phyloP scores from a whole-genome alignment of 169 alveolate species.

The Eimeria tenella region DNA sequence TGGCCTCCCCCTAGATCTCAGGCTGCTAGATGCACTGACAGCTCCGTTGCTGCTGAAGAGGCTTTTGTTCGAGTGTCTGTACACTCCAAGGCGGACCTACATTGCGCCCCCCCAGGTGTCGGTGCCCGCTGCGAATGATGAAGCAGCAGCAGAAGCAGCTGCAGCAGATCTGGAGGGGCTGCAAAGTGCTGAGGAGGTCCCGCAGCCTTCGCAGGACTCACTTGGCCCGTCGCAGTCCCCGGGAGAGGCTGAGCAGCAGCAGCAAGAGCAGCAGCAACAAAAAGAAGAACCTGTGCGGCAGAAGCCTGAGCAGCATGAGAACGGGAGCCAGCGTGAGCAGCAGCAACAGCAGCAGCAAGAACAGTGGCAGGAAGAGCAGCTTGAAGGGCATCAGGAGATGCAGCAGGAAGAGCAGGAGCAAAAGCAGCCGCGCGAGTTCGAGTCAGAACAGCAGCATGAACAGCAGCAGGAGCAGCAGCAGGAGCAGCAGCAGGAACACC shows the following conservation, averaged over 20 bases:
- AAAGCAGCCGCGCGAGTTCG: neutral
- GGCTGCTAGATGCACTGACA: constrained; percentile 61
- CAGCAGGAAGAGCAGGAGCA: neutral
- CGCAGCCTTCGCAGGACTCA: neutral
- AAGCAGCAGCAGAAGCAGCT: constrained; percentile 7
- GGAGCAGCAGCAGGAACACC: neutral
- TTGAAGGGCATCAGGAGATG: neutral
- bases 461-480: neutral
- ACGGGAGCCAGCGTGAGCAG: constrained; percentile 1
- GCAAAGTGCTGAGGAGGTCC: neutral
- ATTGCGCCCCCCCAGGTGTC: constrained; percentile 14
- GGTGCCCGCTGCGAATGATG: neutral
- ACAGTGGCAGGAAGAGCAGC: neutral
- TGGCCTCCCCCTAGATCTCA: constrained; percentile 69
- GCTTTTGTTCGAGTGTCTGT: constrained; percentile 75
- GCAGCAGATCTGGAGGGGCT: constrained; percentile 1
- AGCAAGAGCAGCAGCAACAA: neutral
- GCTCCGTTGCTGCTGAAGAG: constrained; percentile 74
- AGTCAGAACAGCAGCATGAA: neutral
- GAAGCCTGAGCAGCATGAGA: neutral
- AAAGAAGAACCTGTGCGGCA: neutral
- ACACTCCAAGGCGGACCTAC: constrained; percentile 59
- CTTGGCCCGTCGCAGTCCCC: neutral
- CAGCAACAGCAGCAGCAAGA: neutral
- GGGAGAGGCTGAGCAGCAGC: neutral